Base-by-base conservation (phyloP, 352 stramenopile genomes). In the Thraustochytrium striatum region DNA sequence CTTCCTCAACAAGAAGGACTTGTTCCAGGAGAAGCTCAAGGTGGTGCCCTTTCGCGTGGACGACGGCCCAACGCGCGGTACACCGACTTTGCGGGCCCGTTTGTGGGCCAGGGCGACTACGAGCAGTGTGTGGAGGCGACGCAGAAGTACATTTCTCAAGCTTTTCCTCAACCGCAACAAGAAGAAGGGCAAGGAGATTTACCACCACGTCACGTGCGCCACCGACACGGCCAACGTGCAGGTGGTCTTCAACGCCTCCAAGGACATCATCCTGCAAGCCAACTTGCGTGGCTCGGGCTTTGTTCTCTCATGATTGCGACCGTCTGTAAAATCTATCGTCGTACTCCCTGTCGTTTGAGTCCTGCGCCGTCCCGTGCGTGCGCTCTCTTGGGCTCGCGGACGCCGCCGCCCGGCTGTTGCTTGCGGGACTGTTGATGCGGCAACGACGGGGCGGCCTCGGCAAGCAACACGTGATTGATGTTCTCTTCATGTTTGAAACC, bases 1-100 rank as follows among this genome's bases (percentile, higher is more conserved):
- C 53, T 98, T 98, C 83, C 85, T 98, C n/a, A 98, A 98, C 87
- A 90, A 90, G 69, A 50, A 78, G 33, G 87, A 90, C 38, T 70
- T 90, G 8, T 90, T 90, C 72, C 62, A 58, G n/a, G 82, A 88
- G 9, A 90, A 90, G 75, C 82, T 88, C 55, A 39, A 41, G 43
- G 55, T 43, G 25, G 69, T 85, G 16, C 16, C 52, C 30, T 87
- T 87, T 44, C 33, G 69, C 13, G 78, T 84, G 21, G 59, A 79
- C 9, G 52, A 83, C 50, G 44, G 43, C 19, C 43, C 41, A 5
- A 53, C 28, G 81, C 82, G 25, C 82, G 65, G 65, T 41, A 28
- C 39, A 5, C 65, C 44, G 5, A 13, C 11, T 19, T 82, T 55
- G 82, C 33, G n/a, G 81, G 79, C 44, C 55, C 70, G 3, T 57